Evolutionary conservation across 306 rosid species (phyloP).

Genomic region (Urtica urens): DNA sequence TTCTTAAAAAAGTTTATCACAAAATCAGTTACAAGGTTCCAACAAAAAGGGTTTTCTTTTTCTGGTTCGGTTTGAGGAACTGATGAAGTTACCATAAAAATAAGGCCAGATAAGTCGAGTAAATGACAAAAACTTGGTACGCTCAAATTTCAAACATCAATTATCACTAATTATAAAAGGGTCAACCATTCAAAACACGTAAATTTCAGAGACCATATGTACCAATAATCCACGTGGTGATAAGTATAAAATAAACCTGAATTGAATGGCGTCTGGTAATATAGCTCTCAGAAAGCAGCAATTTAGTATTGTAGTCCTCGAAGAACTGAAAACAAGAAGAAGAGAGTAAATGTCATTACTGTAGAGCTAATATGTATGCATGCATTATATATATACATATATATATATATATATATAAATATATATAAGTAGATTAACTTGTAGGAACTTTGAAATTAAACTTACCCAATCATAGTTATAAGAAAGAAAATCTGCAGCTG

Average conservation of each 20-base stretch:
- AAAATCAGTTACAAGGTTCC: too few species aligned
- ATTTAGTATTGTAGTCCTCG: constrained; percentile 15
- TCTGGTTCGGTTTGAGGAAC: too few species aligned
- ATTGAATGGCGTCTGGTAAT: constrained; percentile 30
- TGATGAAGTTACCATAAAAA: too few species aligned
- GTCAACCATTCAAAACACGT: too few species aligned
- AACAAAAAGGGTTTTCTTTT: too few species aligned
- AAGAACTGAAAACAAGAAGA: constrained; percentile 25
- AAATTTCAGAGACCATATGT: too few species aligned
- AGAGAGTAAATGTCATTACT: not conserved
- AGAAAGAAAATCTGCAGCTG: constrained; percentile 30
- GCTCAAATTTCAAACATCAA: too few species aligned
- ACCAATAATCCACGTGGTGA: too few species aligned
- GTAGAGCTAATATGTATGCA: not conserved
- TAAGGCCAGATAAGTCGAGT: too few species aligned
- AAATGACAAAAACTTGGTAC: too few species aligned
- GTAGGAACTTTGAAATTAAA: not conserved
- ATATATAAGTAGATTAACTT: not conserved
- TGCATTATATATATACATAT: not conserved
- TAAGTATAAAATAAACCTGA: constrained; percentile 14
- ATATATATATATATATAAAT: not conserved
- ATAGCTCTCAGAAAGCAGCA: constrained; percentile 23
- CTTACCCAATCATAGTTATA: constrained; percentile 32
- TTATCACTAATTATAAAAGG: too few species aligned
- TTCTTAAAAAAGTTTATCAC: too few species aligned